A percentile compares a stretch with the other conserved stretches of the same genome.
phyloP scores from a whole-genome alignment of 2,329 filamentous ascomycete genomes.

The Metarhizium anisopliae region DNA sequence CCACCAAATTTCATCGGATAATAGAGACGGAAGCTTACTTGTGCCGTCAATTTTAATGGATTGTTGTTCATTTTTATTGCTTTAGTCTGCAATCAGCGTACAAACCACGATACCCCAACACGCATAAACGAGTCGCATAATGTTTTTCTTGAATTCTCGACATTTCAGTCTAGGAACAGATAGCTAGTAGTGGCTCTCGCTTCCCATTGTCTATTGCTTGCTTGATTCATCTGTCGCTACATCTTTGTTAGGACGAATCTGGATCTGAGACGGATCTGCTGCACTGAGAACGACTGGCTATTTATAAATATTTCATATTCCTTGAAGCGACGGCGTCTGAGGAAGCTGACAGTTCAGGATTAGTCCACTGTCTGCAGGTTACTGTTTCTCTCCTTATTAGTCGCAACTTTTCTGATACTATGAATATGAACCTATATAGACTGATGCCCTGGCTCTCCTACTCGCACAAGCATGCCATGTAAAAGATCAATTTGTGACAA shows the following conservation, averaged over 20 bases:
- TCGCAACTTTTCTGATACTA: neutral
- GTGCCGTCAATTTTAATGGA: neutral
- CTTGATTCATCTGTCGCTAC: neutral
- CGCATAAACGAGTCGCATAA: neutral
- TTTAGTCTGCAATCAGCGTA: conserved; percentile 1
- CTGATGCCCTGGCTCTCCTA: neutral
- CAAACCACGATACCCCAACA: conserved; percentile 8
- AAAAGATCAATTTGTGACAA: neutral
- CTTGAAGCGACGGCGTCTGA: conserved; percentile 1
- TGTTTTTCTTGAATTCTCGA: neutral
- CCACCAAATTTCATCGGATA: neutral
- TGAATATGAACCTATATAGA: neutral
- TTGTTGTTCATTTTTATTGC: conserved; percentile 1
- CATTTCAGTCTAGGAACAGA: neutral
- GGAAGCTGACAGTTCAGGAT: neutral
- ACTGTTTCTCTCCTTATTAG: neutral
- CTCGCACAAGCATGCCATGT: neutral
- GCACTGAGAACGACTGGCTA: neutral
- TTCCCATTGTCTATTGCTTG: neutral
- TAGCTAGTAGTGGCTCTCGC: neutral
- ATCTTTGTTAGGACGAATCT: neutral
- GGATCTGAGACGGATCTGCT: neutral
- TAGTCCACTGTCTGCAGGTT: neutral
- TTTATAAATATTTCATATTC: neutral
- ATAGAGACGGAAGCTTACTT: neutral